Evolutionary conservation across 2,329 filamentous ascomycete genomes (phyloP).

Genomic region (Fusarium concolor): DNA sequence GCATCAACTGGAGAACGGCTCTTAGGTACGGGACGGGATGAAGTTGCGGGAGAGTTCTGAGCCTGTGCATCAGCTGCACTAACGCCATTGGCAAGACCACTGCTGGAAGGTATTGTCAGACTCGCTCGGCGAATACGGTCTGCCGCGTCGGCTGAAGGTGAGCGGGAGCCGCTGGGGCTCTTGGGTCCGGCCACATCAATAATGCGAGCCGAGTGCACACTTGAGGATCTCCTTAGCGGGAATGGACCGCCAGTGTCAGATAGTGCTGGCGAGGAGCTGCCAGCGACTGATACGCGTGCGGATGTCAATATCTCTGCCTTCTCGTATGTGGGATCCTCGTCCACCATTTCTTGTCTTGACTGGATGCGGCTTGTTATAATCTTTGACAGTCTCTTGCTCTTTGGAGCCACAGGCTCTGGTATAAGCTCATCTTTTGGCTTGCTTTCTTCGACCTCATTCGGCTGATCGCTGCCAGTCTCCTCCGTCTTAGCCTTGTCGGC

Average conservation of each 20-base stretch:
- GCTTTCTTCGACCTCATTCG: slow-evolving; percentile 12
- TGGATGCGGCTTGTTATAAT: slow-evolving; percentile 42
- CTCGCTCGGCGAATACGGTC: slow-evolving; percentile 58
- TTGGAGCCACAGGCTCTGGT: slow-evolving; percentile 24
- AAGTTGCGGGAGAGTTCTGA: slow-evolving; percentile 39
- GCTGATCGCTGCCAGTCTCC: slow-evolving; percentile 5
- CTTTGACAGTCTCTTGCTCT: slow-evolving; percentile 42
- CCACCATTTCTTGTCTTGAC: slow-evolving; percentile 26
- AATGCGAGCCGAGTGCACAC: slow-evolving; percentile 67
- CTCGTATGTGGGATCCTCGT: slow-evolving; percentile 64
- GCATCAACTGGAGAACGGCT: slow-evolving; percentile 51
- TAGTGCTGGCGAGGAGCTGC: slow-evolving; percentile 61
- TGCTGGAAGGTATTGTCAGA: slow-evolving; percentile 51
- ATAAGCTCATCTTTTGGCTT: slow-evolving; percentile 12
- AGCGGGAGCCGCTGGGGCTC: slow-evolving; percentile 62
- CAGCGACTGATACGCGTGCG: slow-evolving; percentile 65
- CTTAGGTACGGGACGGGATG: slow-evolving; percentile 41
- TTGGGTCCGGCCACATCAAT: slow-evolving; percentile 67
- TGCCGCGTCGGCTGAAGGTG: slow-evolving; percentile 59
- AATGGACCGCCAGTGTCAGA: slow-evolving; percentile 59
- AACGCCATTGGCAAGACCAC: slow-evolving; percentile 51
- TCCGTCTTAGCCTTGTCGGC: slow-evolving; percentile 18
- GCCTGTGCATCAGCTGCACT: slow-evolving; percentile 56
- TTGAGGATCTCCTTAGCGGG: slow-evolving; percentile 56
- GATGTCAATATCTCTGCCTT: slow-evolving; percentile 69